A percentile compares a stretch with the other conserved stretches of the same genome.
phyloP scores from a whole-genome alignment of 306 rosid genomes.

The Dalbergia cultrata region DNA sequence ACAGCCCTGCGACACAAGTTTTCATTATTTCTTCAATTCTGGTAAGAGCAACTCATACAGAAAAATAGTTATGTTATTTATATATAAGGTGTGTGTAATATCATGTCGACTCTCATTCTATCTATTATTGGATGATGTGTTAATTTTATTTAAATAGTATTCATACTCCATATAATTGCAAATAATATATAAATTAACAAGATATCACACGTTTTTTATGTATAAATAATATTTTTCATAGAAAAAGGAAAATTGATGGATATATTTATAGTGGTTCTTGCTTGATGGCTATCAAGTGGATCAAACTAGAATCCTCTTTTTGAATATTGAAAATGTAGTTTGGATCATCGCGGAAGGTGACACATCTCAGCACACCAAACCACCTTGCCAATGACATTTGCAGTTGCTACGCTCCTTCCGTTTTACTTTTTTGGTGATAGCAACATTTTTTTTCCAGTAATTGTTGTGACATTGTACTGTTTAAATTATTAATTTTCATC shows the following conservation, averaged over 20 bases:
- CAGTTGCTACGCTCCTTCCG: slow-evolving; percentile 52
- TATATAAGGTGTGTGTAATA: background rate
- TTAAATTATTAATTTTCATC: background rate
- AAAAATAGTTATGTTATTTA: too few species aligned
- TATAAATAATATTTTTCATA: too few species aligned
- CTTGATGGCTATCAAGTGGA: slow-evolving; percentile 42
- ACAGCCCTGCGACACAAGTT: slow-evolving; percentile 26
- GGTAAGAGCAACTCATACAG: background rate
- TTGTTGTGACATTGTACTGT: background rate
- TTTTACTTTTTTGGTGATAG: background rate
- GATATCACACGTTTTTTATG: too few species aligned
- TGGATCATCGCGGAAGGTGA: slow-evolving; percentile 19
- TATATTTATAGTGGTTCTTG: slow-evolving; percentile 24
- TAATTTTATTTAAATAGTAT: too few species aligned
- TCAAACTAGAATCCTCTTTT: slow-evolving; percentile 45
- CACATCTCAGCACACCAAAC: slow-evolving; percentile 41
- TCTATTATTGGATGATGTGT: too few species aligned
- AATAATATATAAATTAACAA: too few species aligned
- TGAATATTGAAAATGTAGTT: slow-evolving; percentile 33
- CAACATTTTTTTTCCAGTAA: background rate
- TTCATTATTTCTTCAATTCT: slow-evolving; percentile 1
- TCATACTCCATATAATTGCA: too few species aligned
- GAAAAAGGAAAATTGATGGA: background rate
- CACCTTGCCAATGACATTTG: slow-evolving; percentile 15
- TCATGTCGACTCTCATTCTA: too few species aligned